Evolutionary conservation across 2,329 filamentous ascomycete genomes (phyloP).

Genomic region (Neofusicoccum ribis): DNA sequence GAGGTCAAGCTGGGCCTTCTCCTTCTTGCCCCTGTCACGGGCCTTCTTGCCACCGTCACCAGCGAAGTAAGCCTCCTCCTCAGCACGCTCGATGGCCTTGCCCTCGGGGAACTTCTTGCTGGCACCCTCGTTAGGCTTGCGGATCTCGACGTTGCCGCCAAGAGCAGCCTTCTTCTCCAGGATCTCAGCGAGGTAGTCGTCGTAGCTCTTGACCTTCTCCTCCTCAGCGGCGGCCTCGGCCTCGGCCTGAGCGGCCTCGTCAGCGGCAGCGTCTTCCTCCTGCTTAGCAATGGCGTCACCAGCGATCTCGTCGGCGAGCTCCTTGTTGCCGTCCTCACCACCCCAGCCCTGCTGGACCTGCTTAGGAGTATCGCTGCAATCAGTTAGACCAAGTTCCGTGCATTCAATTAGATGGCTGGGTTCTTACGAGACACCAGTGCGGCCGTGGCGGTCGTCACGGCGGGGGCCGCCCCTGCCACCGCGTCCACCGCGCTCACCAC

Average conservation of each 20-base stretch:
- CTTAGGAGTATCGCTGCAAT: constrained; percentile 73
- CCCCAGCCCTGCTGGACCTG: constrained; percentile 90
- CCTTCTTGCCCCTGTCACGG: constrained; percentile 86
- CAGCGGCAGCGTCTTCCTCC: constrained; percentile 69
- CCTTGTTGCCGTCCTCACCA: constrained; percentile 74
- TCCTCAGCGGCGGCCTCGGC: constrained; percentile 56
- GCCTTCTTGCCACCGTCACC: constrained; percentile 71
- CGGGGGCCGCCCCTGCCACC: constrained; percentile 50
- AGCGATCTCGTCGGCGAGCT: constrained; percentile 88
- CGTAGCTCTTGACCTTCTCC: constrained; percentile 88
- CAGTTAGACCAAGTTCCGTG: neutral
- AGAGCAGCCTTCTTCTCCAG: constrained; percentile 76
- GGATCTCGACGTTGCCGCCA: constrained; percentile 67
- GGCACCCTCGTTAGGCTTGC: constrained; percentile 89
- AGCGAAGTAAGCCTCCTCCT: constrained; percentile 75
- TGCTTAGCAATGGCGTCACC: constrained; percentile 84
- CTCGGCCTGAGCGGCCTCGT: constrained; percentile 45
- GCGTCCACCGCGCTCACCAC: constrained; percentile 47
- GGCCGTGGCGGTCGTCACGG: constrained; percentile 64
- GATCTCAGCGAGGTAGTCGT: constrained; percentile 79
- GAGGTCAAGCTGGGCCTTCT: constrained; percentile 86
- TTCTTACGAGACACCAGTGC: constrained; percentile 59
- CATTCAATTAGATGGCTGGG: neutral
- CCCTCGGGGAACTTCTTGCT: constrained; percentile 94
- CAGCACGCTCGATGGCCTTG: constrained; percentile 61